Evolutionary conservation across 352 stramenopile genomes (phyloP), one percentile per base, ranked within the genome.

Genomic region (Albugo candida): DNA sequence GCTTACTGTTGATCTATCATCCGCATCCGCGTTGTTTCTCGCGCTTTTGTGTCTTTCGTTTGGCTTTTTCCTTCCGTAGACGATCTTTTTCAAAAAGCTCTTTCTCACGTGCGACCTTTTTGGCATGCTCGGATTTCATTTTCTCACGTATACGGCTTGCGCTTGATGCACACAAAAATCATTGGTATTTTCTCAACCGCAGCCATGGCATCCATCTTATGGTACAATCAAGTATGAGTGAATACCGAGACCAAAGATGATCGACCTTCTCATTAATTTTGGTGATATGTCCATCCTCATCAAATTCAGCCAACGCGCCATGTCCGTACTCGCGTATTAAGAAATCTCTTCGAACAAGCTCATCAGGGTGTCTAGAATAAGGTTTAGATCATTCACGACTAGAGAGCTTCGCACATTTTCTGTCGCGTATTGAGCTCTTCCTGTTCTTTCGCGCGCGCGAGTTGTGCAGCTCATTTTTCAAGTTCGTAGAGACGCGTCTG

Each of bases 251-350:
- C 17, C 42, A 13, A 17, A 53, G 14, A 39, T 24, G 31, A 21
- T 47, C 21, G 35, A 73, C 65, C 56, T 81, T 81, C 56, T 83
- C 68, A 42, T 65, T 69, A 16, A 65, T 74, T 59, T 83, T 77
- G 54, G 85, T 64, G 13, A 89, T 60, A 53, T 89, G 86, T 38
- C 73, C 77, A 13, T 86, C 71, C 54, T 89, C 77, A 48, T 89
- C 77, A 49, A 85, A 82, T 59, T 85, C 72, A 0, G 73, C 83
- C 51, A 83, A 69, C 31, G 70, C 61, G 12, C 67, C 81, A 52
- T 83, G 81, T 24, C 77, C 77, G 49, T 89, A 89, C 45, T 70
- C 70, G 37, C 57, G 82, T 45, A 89, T 77, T 44, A 89, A 67
- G 53, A 85, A 77, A 54, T 89, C 77, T 0, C 73, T 62, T 36